Base-by-base conservation (phyloP, 345 rosid genomes). In the Pseudoturritis turrita region DNA sequence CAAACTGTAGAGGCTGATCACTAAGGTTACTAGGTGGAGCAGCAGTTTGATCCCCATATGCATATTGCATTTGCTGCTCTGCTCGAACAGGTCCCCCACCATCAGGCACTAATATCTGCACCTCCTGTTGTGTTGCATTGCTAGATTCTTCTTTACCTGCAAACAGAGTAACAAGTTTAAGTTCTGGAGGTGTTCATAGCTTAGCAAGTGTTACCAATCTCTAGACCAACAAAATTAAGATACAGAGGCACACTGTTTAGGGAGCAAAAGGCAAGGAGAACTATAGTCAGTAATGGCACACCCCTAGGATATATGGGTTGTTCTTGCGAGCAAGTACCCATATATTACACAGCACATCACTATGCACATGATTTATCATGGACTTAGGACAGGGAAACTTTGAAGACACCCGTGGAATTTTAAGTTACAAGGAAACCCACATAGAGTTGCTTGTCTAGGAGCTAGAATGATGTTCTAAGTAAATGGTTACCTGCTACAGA, bases 401-500 rank as follows among this genome's bases (percentile, higher is more conserved):
- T 25, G 65, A 61, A 52, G 49, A 58, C 22, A 51, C 18, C 22
- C 3, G 6, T 5, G 9, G 56, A 17, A 29, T 23, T 41, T 52
- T 19, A 22, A 68, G 21, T 25, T 44, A 68, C 58, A 68, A 59
- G 1, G 57, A 26, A 61, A 45, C 52, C 78, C 64, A 61, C 51
- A 68, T 51, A 68, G 64, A 77, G 80, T 70, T n/a, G 81, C 82
- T 83, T 78, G 81, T 83, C 77, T 63, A 85, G 79, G 80, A 79
- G 83, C 82, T 83, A 82, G 73, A 79, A 50, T 77, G 79, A 80
- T 80, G 77, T 75, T 73, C 83, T 72, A 79, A 82, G 85, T 82
- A 80, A 86, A 84, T 76, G 62, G 84, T 96, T 96, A 96, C 98
- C 99, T 96, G 99, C 71, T 80, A 86, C 88, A 81, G 99, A 88